Percentiles rank a stretch among this genome's conserved stretches.
phyloP scores from a whole-genome alignment of 169 alveolate species.

The Nephromyces sp. region DNA sequence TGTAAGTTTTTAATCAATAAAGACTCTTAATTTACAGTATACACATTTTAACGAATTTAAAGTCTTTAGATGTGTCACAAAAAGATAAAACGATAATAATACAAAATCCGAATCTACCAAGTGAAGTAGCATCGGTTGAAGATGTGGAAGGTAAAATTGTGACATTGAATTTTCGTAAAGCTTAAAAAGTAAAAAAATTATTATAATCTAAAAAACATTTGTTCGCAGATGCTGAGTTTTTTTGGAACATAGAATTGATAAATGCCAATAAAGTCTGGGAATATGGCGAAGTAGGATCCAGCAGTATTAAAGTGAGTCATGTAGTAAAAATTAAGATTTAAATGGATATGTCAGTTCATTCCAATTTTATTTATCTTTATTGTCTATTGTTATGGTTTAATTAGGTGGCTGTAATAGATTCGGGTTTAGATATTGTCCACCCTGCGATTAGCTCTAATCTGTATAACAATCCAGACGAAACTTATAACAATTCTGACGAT shows the following conservation, averaged over 20 bases:
- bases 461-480: background rate
- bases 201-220: background rate
- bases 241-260: background rate
- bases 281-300: background rate
- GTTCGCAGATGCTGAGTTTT: background rate
- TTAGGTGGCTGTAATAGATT: background rate
- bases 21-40: background rate
- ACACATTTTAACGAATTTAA: background rate
- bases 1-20: background rate
- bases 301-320: background rate
- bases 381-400: background rate
- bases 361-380: background rate
- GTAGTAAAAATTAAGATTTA: background rate
- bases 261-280: background rate
- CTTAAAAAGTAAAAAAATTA: background rate
- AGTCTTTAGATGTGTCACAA: background rate
- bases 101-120: too few species aligned
- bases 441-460: background rate
- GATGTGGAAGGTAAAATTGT: background rate
- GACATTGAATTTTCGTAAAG: background rate
- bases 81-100: too few species aligned
- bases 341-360: background rate
- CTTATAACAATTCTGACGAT: background rate
- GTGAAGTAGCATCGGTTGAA: background rate
- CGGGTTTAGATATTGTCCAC: background rate